Evolutionary conservation across 2,329 filamentous ascomycete species (phyloP).

Genomic region (Gaeumannomyces sp.): DNA sequence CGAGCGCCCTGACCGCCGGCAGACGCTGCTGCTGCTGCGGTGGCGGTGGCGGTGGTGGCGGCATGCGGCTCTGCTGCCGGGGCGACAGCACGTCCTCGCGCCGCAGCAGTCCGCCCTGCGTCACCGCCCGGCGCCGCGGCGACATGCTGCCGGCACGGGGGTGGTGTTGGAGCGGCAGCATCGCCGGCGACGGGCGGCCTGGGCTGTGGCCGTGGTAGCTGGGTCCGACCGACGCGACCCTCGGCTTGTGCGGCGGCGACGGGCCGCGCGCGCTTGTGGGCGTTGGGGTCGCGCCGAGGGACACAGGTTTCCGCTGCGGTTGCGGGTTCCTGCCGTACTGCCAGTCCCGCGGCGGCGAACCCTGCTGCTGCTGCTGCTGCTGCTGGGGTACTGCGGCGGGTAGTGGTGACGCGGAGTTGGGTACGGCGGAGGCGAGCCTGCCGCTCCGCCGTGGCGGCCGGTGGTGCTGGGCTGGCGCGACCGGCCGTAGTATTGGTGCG

Average conservation of each 20-base stretch:
- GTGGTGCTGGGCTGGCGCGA: background rate
- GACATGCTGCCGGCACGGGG: too few relatives aligned
- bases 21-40: slow-evolving; percentile 6
- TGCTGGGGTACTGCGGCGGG: slow-evolving; percentile 4
- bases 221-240: background rate
- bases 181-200: background rate
- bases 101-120: background rate
- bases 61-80: background rate
- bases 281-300: background rate
- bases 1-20: slow-evolving; percentile 4
- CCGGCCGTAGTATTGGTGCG: background rate
- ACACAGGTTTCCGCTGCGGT: background rate
- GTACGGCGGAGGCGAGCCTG: background rate
- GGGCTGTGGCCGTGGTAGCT: background rate
- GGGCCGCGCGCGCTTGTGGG: background rate
- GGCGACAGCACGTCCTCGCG: background rate
- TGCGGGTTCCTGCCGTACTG: background rate
- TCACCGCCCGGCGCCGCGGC: background rate
- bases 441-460: too few relatives aligned
- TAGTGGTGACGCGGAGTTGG: slow-evolving; percentile 2
- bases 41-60: slow-evolving; percentile 6
- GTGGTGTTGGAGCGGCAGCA: too few relatives aligned
- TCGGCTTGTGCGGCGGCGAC: background rate
- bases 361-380: slow-evolving; percentile 1
- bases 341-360: background rate